phyloP scores from a whole-genome alignment of 2,329 filamentous ascomycete species.

The Colletotrichum tanaceti region DNA sequence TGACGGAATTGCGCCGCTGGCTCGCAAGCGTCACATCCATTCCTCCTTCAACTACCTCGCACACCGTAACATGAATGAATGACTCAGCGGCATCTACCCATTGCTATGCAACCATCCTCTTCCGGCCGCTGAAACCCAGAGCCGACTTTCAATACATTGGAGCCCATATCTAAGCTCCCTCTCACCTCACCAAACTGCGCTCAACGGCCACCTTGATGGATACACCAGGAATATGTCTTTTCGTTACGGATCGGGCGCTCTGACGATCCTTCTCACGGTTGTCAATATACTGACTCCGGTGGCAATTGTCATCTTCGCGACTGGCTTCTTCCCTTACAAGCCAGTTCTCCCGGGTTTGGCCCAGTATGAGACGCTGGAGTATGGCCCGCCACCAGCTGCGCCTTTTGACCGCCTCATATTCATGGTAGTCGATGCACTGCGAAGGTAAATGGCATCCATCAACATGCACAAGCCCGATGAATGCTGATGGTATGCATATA shows the following conservation, averaged over 20 bases:
- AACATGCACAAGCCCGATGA: not conserved
- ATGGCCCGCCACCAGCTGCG: slow-evolving; percentile 68
- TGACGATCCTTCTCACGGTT: slow-evolving; percentile 61
- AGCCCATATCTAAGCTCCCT: not conserved
- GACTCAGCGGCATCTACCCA: not conserved
- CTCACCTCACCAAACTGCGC: not conserved
- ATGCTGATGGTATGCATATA: slow-evolving; percentile 52
- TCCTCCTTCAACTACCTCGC: slow-evolving; percentile 6
- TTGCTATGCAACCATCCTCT: slow-evolving; percentile 9
- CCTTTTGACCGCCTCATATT: slow-evolving; percentile 93
- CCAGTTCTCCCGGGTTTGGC: slow-evolving; percentile 90
- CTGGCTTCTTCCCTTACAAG: slow-evolving; percentile 98
- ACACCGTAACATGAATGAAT: slow-evolving; percentile 30
- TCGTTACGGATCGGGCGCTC: slow-evolving; percentile 25
- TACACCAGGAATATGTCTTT: slow-evolving; percentile 33
- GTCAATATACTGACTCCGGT: slow-evolving; percentile 83
- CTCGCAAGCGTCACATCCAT: slow-evolving; percentile 11
- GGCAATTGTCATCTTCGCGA: slow-evolving; percentile 81
- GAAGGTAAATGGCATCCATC: slow-evolving; percentile 69
- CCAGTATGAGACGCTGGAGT: slow-evolving; percentile 67
- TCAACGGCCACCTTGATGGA: slow-evolving; percentile 38
- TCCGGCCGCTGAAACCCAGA: not conserved
- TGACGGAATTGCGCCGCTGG: slow-evolving; percentile 23
- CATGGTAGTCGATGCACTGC: slow-evolving; percentile 96
- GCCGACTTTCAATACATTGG: not conserved